These are phyloP conservation scores for Przewalskia tangutica DNA, from an alignment of 257 asterid genomes.

Conservation along the genomic window DNA sequence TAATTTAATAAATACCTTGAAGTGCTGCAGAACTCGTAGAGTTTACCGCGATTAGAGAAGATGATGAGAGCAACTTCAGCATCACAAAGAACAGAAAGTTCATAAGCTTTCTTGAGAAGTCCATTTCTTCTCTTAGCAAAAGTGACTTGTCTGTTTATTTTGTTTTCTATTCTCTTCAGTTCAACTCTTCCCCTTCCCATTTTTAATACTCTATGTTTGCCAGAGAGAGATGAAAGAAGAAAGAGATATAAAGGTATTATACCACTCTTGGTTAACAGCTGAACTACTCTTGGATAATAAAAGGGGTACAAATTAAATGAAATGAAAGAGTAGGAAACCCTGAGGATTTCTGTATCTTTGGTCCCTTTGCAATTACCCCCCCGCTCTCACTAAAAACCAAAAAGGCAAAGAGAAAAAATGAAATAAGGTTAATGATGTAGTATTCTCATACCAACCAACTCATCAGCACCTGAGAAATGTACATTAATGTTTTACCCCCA, in stretches of 20 bases:
- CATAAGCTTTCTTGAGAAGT: conserved; percentile 27
- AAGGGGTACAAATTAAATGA: conserved; percentile 4
- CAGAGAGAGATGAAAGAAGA: too few relatives aligned
- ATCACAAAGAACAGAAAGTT: conserved; percentile 26
- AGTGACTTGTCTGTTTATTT: conserved; percentile 31
- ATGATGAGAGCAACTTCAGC: conserved; percentile 32
- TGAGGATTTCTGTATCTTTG: conserved; percentile 15
- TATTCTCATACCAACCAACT: background rate
- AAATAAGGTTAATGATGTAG: background rate
- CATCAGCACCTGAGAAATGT: background rate
- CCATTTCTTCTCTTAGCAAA: conserved; percentile 39
- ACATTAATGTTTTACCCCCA: background rate
- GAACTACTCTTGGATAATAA: conserved; percentile 8
- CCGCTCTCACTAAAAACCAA: background rate
- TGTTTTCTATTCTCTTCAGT: conserved; percentile 28
- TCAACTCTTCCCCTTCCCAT: conserved; percentile 19
- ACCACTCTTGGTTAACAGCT: conserved; percentile 9
- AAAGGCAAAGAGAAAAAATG: background rate
- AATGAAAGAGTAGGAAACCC: conserved; percentile 21
- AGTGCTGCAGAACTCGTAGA: conserved; percentile 28
- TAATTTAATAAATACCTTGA: conserved; percentile 13
- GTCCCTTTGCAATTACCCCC: background rate
- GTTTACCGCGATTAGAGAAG: conserved; percentile 28
- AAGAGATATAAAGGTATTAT: background rate
- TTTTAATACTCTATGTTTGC: background rate